These are phyloP conservation scores for Nothomitra cinnamomea DNA, from an alignment of 2,329 filamentous ascomycete genomes.

Conservation along the genomic window DNA sequence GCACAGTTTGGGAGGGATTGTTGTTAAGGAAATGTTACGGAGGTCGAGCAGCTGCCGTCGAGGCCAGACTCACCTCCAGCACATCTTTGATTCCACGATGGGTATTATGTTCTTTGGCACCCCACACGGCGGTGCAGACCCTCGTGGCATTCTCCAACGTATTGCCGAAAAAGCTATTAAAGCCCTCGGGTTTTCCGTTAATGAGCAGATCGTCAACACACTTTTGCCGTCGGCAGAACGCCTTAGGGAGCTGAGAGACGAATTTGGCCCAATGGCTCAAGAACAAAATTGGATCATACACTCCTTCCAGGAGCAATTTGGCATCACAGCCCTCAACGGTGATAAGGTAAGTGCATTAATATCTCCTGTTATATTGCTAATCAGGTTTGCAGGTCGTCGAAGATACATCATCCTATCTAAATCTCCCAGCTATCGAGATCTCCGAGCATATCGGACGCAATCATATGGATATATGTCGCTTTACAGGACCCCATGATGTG, in stretches of 20 bases:
- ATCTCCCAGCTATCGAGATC: slow-evolving; percentile 17
- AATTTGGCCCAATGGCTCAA: slow-evolving; percentile 16
- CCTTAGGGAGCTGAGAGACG: slow-evolving; percentile 18
- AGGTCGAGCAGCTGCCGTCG: slow-evolving; percentile 1
- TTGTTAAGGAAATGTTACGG: slow-evolving; percentile 5
- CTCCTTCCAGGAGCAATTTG: slow-evolving; percentile 21
- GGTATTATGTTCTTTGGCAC: slow-evolving; percentile 18
- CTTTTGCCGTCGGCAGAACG: slow-evolving; percentile 21
- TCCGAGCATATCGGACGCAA: slow-evolving; percentile 17
- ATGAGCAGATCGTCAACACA: slow-evolving; percentile 20
- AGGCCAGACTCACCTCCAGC: slow-evolving; percentile 1
- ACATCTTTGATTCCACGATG: slow-evolving; percentile 5
- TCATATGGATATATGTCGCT: slow-evolving; percentile 3
- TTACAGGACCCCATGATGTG: not conserved
- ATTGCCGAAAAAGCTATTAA: slow-evolving; percentile 9
- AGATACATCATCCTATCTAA: slow-evolving; percentile 22
- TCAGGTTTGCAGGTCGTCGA: slow-evolving; percentile 17
- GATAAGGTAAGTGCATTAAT: slow-evolving; percentile 9
- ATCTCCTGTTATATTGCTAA: not conserved
- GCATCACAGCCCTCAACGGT: slow-evolving; percentile 10
- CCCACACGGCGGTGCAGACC: slow-evolving; percentile 13
- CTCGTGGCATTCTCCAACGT: slow-evolving; percentile 12
- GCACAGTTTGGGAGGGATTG: slow-evolving; percentile 4
- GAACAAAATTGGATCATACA: slow-evolving; percentile 19
- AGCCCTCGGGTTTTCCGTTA: slow-evolving; percentile 14